These are phyloP conservation scores for Termitomyces sp. DNA, from an alignment of 768 basidiomycete species.

Conservation along the genomic window DNA sequence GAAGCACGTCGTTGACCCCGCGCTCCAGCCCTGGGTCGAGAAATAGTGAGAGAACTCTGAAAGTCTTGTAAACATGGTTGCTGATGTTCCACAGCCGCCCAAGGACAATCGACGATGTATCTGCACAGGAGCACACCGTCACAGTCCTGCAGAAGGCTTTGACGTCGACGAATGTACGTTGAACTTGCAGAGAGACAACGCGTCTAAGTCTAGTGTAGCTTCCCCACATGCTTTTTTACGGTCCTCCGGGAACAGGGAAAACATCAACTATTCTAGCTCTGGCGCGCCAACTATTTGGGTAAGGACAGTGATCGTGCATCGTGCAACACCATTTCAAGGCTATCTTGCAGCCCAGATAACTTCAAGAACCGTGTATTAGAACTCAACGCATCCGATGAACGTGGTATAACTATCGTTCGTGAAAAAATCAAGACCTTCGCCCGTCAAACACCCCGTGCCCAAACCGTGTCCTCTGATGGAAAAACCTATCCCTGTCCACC, in stretches of 20 bases:
- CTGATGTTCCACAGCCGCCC: constrained; percentile 63
- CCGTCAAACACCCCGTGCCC: constrained; percentile 83
- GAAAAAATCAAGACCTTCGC: constrained; percentile 99
- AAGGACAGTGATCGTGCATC: constrained; percentile 17
- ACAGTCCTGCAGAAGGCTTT: constrained; percentile 88
- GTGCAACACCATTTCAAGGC: neutral
- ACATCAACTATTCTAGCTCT: constrained; percentile 97
- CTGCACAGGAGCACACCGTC: constrained; percentile 95
- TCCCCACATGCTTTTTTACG: constrained; percentile 99
- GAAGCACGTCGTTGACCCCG: constrained; percentile 48
- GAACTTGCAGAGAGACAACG: neutral
- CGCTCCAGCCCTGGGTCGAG: constrained; percentile 93
- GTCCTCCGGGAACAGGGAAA: constrained; percentile 97
- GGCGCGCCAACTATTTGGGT: constrained; percentile 93
- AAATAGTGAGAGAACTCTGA: constrained; percentile 74
- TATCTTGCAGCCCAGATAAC: constrained; percentile 75
- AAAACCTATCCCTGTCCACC: constrained; percentile 94
- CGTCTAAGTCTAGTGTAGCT: constrained; percentile 46
- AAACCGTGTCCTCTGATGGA: constrained; percentile 64
- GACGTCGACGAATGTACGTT: constrained; percentile 80
- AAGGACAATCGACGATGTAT: constrained; percentile 96
- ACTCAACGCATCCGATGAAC: constrained; percentile 97
- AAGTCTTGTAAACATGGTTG: neutral
- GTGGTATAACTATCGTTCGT: constrained; percentile 93
- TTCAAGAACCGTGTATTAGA: constrained; percentile 92